phyloP scores from a whole-genome alignment of 352 stramenopile genomes.

The Pythium pyrilobum region DNA sequence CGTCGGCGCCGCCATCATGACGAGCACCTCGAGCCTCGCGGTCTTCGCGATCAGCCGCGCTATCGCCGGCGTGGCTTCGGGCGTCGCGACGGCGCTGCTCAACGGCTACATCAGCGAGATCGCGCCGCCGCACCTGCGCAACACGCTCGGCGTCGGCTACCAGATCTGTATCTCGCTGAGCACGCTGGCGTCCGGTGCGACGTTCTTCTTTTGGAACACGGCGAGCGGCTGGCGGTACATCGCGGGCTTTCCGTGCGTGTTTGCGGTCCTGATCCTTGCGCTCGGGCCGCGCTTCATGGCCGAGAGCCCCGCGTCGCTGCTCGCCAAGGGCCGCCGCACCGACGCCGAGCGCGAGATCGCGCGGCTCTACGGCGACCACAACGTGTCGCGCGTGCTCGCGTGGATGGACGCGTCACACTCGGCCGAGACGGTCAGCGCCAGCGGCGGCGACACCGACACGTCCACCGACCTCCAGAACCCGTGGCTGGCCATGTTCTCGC shows the following conservation, averaged over 20 bases:
- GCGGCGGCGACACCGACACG: neutral
- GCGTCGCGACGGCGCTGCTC: conserved; percentile 18
- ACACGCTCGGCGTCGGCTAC: conserved; percentile 27
- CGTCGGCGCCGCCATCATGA: conserved; percentile 25
- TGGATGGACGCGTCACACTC: conserved; percentile 10
- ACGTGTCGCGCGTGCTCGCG: conserved; percentile 16
- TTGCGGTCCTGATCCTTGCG: conserved; percentile 40
- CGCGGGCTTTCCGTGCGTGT: conserved; percentile 37
- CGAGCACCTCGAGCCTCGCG: conserved; percentile 23
- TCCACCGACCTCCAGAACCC: conserved; percentile 1
- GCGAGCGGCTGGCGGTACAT: conserved; percentile 51
- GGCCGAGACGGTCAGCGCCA: neutral
- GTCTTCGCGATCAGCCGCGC: conserved; percentile 31
- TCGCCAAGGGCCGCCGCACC: conserved; percentile 19
- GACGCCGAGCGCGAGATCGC: conserved; percentile 20
- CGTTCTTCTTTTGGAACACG: conserved; percentile 50
- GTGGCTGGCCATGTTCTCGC: conserved; percentile 14
- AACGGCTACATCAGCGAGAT: conserved; percentile 28
- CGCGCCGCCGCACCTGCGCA: conserved; percentile 26
- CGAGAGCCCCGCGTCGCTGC: conserved; percentile 27
- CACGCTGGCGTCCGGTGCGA: conserved; percentile 34
- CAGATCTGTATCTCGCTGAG: conserved; percentile 41
- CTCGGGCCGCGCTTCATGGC: conserved; percentile 24
- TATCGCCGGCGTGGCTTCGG: conserved; percentile 44
- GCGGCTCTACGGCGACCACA: conserved; percentile 18